Evolutionary conservation across 768 basidiomycete species (phyloP), one percentile per base, ranked within the genome.

Genomic region (Leccinum obscurum): DNA sequence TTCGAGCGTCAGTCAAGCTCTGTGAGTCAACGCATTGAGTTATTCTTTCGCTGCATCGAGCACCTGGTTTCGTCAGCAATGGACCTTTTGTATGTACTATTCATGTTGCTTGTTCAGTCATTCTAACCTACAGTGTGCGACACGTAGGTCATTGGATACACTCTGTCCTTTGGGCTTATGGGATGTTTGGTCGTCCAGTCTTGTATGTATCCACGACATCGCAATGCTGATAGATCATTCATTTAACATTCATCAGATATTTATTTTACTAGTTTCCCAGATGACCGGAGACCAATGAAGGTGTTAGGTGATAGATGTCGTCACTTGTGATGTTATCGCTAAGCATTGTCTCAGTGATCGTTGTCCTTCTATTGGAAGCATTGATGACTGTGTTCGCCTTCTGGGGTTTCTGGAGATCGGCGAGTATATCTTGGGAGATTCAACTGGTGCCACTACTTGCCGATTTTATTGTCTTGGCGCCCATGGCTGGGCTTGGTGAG

Each of bases 61-160:
- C 14, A 15, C 14, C 8, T 48, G n/a, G 20, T 22, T 48, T 20
- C 11, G 13, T 20, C 46, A 48, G 46, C 13, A 22, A 48, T 48
- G 46, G 4, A 13, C 20, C 46, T 22, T 48, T 4, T 48, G 46
- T 48, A 48, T 22, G 46, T 22, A 13, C 20, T 17, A 20, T 52
- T 17, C 6, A 13, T 48, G 20, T 3, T 13, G 11, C 11, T 48
- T n/a, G 3, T 3, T 41, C n/a, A 14, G 20, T 4, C 17, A 3
- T 37, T n/a, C 0, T 48, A 41, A 28, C 50, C 14, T 24, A 59
- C 13, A 28, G 14, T 39, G 7, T 20, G n/a, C 22, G 14, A 7
- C 20, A 6, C 8, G 2, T 26, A 70, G 66, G 30, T 58, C 6
- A 17, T 69, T 17, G 65, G 67, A 39, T 68, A 65, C 14, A 62